Evolutionary conservation across 192 early-diverging fungal genomes (phyloP).

Genomic region (Mortierella alpina): DNA sequence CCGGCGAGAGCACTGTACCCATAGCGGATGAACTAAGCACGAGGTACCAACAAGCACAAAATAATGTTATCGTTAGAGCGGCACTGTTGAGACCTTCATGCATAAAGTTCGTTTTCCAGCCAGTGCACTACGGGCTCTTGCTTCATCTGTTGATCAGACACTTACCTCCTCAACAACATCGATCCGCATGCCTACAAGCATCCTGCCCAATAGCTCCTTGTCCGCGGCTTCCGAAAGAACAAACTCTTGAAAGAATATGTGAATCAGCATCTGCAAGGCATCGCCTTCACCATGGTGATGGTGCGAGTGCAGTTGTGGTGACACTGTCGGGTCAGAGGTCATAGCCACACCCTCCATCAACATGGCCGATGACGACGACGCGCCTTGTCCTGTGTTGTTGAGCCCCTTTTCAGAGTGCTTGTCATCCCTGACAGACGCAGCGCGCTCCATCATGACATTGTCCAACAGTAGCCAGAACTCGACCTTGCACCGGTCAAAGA

Average conservation of each 20-base stretch:
- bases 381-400: too few species aligned
- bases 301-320: not conserved
- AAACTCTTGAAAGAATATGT: slow-evolving; percentile 50
- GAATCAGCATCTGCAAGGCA: slow-evolving; percentile 31
- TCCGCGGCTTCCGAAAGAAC: slow-evolving; percentile 36
- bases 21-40: slow-evolving; percentile 40
- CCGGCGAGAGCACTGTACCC: slow-evolving; percentile 40
- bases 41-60: not conserved
- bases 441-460: slow-evolving; percentile 44
- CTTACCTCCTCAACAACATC: slow-evolving; percentile 50
- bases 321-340: not conserved
- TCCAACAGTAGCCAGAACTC: slow-evolving; percentile 63
- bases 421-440: slow-evolving; percentile 20
- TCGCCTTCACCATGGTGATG: slow-evolving; percentile 9
- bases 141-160: not conserved
- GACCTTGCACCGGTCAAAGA: slow-evolving; percentile 62
- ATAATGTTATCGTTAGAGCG: not conserved
- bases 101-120: too few species aligned
- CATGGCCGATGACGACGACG: slow-evolving; percentile 3
- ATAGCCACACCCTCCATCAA: slow-evolving; percentile 49
- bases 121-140: not conserved
- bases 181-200: slow-evolving; percentile 39
- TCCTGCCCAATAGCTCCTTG: slow-evolving; percentile 43
- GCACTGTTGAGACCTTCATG: not conserved
- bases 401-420: not conserved